These are phyloP conservation scores for Trichoderma citrinoviride DNA, from an alignment of 2,329 filamentous ascomycete genomes.

Conservation along the genomic window DNA sequence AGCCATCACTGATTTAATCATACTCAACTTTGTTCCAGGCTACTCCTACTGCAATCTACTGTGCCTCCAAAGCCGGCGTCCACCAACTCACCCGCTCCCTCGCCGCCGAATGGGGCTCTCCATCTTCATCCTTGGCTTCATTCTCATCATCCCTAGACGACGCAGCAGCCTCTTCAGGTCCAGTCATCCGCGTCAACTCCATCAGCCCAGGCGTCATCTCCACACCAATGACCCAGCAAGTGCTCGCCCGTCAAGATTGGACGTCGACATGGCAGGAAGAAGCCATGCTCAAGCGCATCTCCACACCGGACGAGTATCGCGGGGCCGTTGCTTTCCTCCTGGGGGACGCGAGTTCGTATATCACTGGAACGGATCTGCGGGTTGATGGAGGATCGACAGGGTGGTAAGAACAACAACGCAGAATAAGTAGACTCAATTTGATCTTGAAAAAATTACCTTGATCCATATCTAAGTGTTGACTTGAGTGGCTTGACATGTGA, in stretches of 20 bases:
- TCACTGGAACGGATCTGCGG: conserved; percentile 15
- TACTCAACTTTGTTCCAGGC: conserved; percentile 28
- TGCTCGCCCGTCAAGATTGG: conserved; percentile 2
- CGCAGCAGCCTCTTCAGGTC: neutral
- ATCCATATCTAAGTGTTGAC: too few relatives aligned
- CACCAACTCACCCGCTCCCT: conserved; percentile 50
- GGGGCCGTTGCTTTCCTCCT: conserved; percentile 5
- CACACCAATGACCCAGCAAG: conserved; percentile 13
- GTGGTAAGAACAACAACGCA: neutral
- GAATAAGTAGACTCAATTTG: neutral
- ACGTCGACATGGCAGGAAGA: conserved; percentile 7
- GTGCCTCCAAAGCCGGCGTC: conserved; percentile 53
- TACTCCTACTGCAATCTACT: conserved; percentile 46
- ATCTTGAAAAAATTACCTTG: too few relatives aligned
- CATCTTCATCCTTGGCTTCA: conserved; percentile 43
- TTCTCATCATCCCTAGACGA: conserved; percentile 33
- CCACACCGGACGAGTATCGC: conserved; percentile 11
- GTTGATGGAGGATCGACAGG: conserved; percentile 16
- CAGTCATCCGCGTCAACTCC: neutral
- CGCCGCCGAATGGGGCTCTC: conserved; percentile 50
- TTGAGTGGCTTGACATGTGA: neutral
- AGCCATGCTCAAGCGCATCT: conserved; percentile 18
- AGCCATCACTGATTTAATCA: neutral
- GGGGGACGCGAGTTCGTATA: conserved; percentile 9
- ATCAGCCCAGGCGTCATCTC: conserved; percentile 41